Conservation (phyloP, 2,329 filamentous ascomycete species). For the Knufia petricola region DNA sequence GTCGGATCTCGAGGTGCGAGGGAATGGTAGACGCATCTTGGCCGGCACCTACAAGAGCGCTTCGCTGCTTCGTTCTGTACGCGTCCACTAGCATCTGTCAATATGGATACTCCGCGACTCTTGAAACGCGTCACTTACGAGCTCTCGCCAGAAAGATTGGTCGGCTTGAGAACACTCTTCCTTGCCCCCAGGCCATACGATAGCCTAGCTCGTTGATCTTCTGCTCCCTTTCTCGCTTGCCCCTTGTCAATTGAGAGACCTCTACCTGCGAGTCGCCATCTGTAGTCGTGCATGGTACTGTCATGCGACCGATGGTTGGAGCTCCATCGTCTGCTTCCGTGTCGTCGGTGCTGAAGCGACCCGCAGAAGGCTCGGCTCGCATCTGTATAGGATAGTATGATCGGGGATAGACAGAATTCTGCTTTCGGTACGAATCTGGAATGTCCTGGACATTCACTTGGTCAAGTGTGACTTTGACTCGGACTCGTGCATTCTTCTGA, state of each 20-base stretch:
- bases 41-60: conserved; percentile 66
- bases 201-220: conserved; percentile 87
- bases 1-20: conserved; percentile 79
- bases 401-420: conserved; percentile 79
- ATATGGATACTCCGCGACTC: conserved; percentile 8
- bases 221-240: conserved; percentile 69
- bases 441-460: conserved; percentile 91
- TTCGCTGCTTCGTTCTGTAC: conserved; percentile 84
- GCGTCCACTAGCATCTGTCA: conserved; percentile 60
- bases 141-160: conserved; percentile 85
- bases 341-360: conserved; percentile 64
- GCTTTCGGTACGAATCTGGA: conserved; percentile 86
- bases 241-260: conserved; percentile 63
- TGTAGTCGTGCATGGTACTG: conserved; percentile 50
- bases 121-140: conserved; percentile 50
- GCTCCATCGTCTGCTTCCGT: conserved; percentile 37
- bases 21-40: conserved; percentile 65
- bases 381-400: conserved; percentile 91
- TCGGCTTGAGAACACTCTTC: conserved; percentile 76
- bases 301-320: conserved; percentile 33
- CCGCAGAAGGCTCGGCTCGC: conserved; percentile 59
- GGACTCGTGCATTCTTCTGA: conserved; percentile 67
- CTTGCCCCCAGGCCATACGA: conserved; percentile 94
- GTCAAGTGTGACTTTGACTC: conserved; percentile 87
- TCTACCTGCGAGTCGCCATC: conserved; percentile 69